These are phyloP conservation scores for Sugiyamaella novakii DNA, from an alignment of 1,139 yeast species.

Conservation along the genomic window DNA sequence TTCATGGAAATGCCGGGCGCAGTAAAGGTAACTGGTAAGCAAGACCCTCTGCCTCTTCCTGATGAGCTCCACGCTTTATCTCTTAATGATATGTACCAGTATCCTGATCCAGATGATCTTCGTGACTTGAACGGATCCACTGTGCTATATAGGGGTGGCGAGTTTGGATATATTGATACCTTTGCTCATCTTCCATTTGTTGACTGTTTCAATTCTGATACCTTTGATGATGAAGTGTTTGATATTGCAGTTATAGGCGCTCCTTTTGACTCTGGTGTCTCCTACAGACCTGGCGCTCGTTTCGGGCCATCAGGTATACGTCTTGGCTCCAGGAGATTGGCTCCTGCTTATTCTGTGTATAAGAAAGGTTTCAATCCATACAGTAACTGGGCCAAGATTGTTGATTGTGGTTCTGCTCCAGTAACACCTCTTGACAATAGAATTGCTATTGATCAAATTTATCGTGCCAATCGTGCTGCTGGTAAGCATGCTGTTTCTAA, in stretches of 20 bases:
- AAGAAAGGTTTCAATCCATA: conserved; percentile 65
- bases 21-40: conserved; percentile 34
- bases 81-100: conserved; percentile 41
- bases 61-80: conserved; percentile 38
- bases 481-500: conserved; percentile 54
- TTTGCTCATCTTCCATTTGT: conserved; percentile 71
- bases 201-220: conserved; percentile 48
- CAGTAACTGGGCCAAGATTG: conserved; percentile 52
- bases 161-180: conserved; percentile 48
- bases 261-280: conserved; percentile 74
- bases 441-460: conserved; percentile 70
- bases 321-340: conserved; percentile 61
- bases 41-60: conserved; percentile 37
- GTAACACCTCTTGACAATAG: conserved; percentile 74
- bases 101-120: conserved; percentile 46
- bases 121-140: conserved; percentile 45
- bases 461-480: conserved; percentile 59
- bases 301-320: conserved; percentile 78
- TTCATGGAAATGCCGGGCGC: conserved; percentile 38
- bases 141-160: conserved; percentile 46
- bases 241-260: conserved; percentile 75
- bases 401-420: conserved; percentile 80
- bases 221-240: conserved; percentile 38
- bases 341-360: conserved; percentile 46
- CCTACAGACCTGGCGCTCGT: conserved; percentile 73